phyloP scores from a whole-genome alignment of 768 basidiomycete species.

The Pholiota conissans region DNA sequence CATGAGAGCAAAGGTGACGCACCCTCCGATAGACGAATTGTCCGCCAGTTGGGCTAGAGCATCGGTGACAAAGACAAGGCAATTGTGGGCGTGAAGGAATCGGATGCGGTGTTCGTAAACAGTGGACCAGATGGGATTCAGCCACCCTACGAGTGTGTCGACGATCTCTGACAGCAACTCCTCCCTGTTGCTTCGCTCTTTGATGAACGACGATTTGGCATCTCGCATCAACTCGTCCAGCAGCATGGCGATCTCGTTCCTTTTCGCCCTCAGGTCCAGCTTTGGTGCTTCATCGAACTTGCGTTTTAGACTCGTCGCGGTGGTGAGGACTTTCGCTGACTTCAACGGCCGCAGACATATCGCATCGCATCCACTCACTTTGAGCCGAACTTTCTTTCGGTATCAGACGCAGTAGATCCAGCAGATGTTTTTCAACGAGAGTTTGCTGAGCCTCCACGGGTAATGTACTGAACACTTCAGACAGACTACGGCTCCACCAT shows the following conservation, averaged over 20 bases:
- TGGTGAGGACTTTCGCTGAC: conserved; percentile 28
- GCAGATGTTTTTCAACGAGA: conserved; percentile 51
- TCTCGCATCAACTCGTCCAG: conserved; percentile 55
- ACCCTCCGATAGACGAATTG: conserved; percentile 39
- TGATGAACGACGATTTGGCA: conserved; percentile 49
- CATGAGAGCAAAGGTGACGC: conserved; percentile 1
- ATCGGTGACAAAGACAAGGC: conserved; percentile 53
- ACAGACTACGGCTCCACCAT: conserved; percentile 36
- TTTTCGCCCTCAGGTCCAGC: conserved; percentile 54
- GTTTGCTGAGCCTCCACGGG: conserved; percentile 51
- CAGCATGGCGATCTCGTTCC: conserved; percentile 51
- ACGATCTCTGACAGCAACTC: conserved; percentile 58
- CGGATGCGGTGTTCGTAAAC: conserved; percentile 58
- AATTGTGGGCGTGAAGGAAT: conserved; percentile 52
- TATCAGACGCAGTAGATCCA: conserved; percentile 45
- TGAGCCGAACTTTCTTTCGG: conserved; percentile 37
- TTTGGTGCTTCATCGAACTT: conserved; percentile 41
- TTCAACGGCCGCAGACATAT: not conserved
- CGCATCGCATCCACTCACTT: conserved; percentile 23
- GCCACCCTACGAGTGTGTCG: conserved; percentile 55
- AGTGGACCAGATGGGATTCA: conserved; percentile 63
- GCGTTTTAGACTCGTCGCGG: conserved; percentile 39
- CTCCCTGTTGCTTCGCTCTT: conserved; percentile 52
- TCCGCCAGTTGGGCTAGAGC: conserved; percentile 44
- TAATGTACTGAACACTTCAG: conserved; percentile 46